Evolutionary conservation across 345 rosid species (phyloP), one percentile per base, ranked within the genome.

Genomic region (Citrus maxima): DNA sequence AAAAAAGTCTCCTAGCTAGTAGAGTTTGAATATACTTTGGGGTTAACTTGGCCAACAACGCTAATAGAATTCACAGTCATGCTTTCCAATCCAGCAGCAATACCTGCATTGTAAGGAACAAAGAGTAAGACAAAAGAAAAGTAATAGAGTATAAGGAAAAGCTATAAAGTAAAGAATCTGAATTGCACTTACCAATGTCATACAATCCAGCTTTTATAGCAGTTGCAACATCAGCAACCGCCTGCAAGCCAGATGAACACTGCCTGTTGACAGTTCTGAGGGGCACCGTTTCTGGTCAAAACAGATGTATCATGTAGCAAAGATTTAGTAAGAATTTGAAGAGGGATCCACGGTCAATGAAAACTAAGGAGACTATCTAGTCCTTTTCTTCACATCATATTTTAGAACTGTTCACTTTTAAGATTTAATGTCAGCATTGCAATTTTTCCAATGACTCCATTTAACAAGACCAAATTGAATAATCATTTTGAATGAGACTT

Each of bases 201-300:
- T 93, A 93, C 81, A 80, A 91, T 73, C 99, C 99, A 22, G 97
- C 93, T 89, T 88, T 93, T 70, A 95, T 90, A 74, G 89, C 85
- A 75, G 93, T 95, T 77, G 95, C 98, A 80, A 93, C 94, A 87
- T 95, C 98, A 79, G 94, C 97, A 73, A 95, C 97, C 10, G 97
- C 98, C 77, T 93, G 98, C 54, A 95, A 87, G 5, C 98, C 95
- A 7, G 98, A 95, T 73, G 98, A 95, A 78, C 98, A 95, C 84
- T 93, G 98, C 85, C 98, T 91, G 79, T 93, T 92, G 88, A 95
- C 98, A 42, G 96, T 95, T 84, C 97, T 87, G 74, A 93, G 70
- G 5, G 98, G 97, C 87, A 95, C 98, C 0, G 88, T 82, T 13
- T 95, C 98, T 95, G 89, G 38, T 80, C 55, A 66, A 42, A 80